Conservation (phyloP, 805 yeast species). For the Starmerella cellae region DNA sequence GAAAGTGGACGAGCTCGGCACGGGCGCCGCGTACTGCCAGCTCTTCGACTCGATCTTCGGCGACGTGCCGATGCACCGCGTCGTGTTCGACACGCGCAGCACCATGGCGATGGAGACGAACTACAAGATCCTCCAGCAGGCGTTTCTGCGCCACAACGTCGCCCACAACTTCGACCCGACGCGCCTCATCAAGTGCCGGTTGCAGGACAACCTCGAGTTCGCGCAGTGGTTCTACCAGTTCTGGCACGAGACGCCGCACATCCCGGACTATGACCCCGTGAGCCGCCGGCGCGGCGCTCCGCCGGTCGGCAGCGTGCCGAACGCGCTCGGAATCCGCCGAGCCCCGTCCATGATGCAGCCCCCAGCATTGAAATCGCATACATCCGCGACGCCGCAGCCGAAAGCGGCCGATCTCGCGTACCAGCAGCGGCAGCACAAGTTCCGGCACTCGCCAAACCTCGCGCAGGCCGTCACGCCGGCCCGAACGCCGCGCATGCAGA, state of each 20-base stretch:
- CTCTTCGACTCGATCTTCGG: slow-evolving; percentile 72
- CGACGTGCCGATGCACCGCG: slow-evolving; percentile 69
- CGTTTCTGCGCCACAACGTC: slow-evolving; percentile 59
- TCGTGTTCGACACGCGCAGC: slow-evolving; percentile 52
- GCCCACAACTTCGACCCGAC: slow-evolving; percentile 71
- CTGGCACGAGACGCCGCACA: slow-evolving; percentile 68
- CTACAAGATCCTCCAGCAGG: slow-evolving; percentile 72
- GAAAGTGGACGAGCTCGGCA: slow-evolving; percentile 86
- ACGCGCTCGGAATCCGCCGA: neutral
- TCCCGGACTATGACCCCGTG: slow-evolving; percentile 56
- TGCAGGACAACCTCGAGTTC: slow-evolving; percentile 90
- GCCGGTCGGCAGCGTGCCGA: neutral
- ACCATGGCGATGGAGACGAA: slow-evolving; percentile 71
- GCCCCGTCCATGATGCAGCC: neutral
- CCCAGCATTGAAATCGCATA: neutral
- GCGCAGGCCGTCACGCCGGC: neutral
- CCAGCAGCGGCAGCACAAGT: neutral
- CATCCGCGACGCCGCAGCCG: neutral
- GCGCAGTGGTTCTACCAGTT: slow-evolving; percentile 79
- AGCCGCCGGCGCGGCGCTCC: slow-evolving; percentile 33
- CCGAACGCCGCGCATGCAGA: neutral
- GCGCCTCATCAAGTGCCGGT: slow-evolving; percentile 64
- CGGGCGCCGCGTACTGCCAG: slow-evolving; percentile 92
- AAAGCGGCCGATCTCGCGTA: too few relatives aligned
- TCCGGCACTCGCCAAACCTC: neutral